phyloP scores from a whole-genome alignment of 805 yeast species.

The Candida insectorum region DNA sequence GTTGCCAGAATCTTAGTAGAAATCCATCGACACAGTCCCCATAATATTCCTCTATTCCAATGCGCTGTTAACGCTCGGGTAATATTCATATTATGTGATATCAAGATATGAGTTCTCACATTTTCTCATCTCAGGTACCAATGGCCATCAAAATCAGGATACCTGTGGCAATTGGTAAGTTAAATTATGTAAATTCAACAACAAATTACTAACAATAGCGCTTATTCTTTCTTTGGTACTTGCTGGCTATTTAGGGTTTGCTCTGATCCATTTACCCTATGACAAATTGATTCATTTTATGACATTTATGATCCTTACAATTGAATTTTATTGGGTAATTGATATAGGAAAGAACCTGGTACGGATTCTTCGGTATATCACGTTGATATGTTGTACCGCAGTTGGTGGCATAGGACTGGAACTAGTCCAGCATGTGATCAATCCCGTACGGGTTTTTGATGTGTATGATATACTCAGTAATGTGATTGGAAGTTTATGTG shows the following conservation, averaged over 20 bases:
- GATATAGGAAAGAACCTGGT: constrained; percentile 30
- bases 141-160: too few relatives aligned
- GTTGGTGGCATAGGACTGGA: constrained; percentile 54
- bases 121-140: too few relatives aligned
- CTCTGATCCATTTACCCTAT: constrained; percentile 42
- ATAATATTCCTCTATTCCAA: too few relatives aligned
- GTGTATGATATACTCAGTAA: constrained; percentile 40
- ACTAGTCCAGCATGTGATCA: constrained; percentile 42
- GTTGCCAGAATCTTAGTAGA: neutral
- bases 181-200: too few relatives aligned
- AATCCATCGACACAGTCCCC: neutral
- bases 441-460: constrained; percentile 50
- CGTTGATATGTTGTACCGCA: constrained; percentile 41
- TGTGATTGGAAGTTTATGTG: constrained; percentile 27
- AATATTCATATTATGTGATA: too few relatives aligned
- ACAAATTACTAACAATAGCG: constrained; percentile 18
- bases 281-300: constrained; percentile 52
- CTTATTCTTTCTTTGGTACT: constrained; percentile 17
- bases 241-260: constrained; percentile 50
- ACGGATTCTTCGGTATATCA: constrained; percentile 27
- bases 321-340: constrained; percentile 44
- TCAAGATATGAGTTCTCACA: too few relatives aligned
- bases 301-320: constrained; percentile 46
- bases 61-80: too few relatives aligned
- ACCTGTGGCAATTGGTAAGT: constrained; percentile 21